Conservation (phyloP, 345 rosid genomes). For the Syzygium aromaticum region DNA sequence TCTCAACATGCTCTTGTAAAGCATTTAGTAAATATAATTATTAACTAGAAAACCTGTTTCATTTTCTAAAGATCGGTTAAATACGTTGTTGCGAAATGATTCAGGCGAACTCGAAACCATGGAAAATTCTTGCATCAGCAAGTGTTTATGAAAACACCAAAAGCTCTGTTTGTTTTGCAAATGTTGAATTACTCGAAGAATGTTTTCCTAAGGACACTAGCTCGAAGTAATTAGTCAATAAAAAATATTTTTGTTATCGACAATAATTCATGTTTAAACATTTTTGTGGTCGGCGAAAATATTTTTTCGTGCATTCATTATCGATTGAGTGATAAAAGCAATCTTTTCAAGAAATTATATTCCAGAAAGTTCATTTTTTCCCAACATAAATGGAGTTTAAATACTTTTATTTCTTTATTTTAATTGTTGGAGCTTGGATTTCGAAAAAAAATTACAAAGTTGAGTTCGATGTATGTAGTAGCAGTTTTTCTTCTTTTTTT, state of each 20-base stretch:
- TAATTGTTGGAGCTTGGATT: too few relatives aligned
- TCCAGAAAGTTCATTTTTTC: not conserved
- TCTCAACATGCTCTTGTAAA: not conserved
- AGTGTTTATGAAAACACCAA: too few relatives aligned
- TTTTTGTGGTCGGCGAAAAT: accelerated
- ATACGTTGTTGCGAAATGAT: too few relatives aligned
- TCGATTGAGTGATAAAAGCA: not conserved
- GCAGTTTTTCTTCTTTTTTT: too few relatives aligned
- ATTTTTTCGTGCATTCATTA: not conserved
- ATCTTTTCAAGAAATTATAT: not conserved
- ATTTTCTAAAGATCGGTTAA: too few relatives aligned
- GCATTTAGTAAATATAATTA: not conserved
- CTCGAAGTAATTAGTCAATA: not conserved
- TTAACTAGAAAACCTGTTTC: too few relatives aligned
- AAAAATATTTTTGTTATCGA: accelerated
- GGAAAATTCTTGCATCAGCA: too few relatives aligned
- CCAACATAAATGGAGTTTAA: not conserved
- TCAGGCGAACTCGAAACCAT: too few relatives aligned
- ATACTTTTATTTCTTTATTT: not conserved
- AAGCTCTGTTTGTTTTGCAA: too few relatives aligned
- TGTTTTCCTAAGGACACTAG: accelerated
- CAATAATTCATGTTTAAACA: accelerated
- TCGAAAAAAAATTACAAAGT: too few relatives aligned
- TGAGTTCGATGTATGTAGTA: too few relatives aligned
- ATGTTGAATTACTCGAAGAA: too few relatives aligned